phyloP scores from a whole-genome alignment of 2,329 filamentous ascomycete species.

The Hypoxylon sp. region DNA sequence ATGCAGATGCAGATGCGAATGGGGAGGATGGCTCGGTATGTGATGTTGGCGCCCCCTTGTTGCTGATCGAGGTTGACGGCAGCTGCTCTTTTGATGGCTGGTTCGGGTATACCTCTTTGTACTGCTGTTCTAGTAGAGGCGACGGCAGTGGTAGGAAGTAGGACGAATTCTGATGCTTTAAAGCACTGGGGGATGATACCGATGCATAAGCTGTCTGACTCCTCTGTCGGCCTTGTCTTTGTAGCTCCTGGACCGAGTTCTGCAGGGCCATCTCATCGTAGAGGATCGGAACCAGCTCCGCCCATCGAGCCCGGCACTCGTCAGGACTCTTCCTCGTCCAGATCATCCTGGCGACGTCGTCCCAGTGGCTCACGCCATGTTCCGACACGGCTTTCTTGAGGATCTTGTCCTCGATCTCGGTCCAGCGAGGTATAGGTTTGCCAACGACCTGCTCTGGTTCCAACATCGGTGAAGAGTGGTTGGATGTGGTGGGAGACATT shows the following conservation, averaged over 20 bases:
- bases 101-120: too few relatives aligned
- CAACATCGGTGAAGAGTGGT: background rate
- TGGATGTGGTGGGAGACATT: constrained; percentile 1
- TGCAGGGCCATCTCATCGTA: constrained; percentile 13
- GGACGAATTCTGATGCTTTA: background rate
- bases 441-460: background rate
- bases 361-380: constrained; percentile 31
- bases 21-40: constrained; percentile 5
- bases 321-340: constrained; percentile 24
- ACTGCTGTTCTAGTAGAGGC: background rate
- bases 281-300: constrained; percentile 22
- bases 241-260: background rate
- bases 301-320: constrained; percentile 31
- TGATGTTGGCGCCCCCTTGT: background rate
- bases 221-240: too few relatives aligned
- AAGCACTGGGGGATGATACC: background rate
- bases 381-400: constrained; percentile 28
- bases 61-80: background rate
- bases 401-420: constrained; percentile 32
- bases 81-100: background rate
- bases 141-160: background rate
- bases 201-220: constrained; percentile 10
- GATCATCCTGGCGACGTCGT: constrained; percentile 26
- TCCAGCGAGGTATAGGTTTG: constrained; percentile 12
- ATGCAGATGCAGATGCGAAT: too few relatives aligned